Evolutionary conservation across 1,139 yeast genomes (phyloP).

Genomic region (Pichia sp.): DNA sequence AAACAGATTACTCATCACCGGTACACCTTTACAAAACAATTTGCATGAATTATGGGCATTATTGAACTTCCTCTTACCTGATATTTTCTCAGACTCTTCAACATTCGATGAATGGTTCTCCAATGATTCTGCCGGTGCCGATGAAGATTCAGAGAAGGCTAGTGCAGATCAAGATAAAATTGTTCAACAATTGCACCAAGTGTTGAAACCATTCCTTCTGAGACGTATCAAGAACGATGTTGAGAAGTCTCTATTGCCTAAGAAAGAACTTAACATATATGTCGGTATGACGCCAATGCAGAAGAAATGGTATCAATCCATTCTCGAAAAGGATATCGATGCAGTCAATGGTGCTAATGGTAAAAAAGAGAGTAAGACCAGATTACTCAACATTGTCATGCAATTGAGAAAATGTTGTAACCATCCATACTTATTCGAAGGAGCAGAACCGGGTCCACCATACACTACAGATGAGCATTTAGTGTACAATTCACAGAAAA

Average conservation of each 20-base stretch:
- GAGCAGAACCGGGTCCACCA: slow-evolving; percentile 87
- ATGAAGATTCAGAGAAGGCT: slow-evolving; percentile 22
- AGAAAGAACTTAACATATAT: slow-evolving; percentile 65
- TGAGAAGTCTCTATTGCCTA: slow-evolving; percentile 69
- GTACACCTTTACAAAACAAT: slow-evolving; percentile 77
- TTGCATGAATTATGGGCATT: slow-evolving; percentile 78
- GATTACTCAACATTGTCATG: slow-evolving; percentile 74
- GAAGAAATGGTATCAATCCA: slow-evolving; percentile 64
- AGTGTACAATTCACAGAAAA: slow-evolving; percentile 63
- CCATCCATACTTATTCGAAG: slow-evolving; percentile 77
- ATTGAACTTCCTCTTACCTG: slow-evolving; percentile 67
- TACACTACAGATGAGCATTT: slow-evolving; percentile 78
- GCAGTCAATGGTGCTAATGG: slow-evolving; percentile 79
- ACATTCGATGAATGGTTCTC: slow-evolving; percentile 70
- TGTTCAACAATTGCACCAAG: slow-evolving; percentile 84
- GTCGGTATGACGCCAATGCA: slow-evolving; percentile 76
- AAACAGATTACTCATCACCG: slow-evolving; percentile 66
- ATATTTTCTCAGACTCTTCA: slow-evolving; percentile 67
- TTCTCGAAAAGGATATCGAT: slow-evolving; percentile 72
- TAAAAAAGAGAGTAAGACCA: slow-evolving; percentile 66
- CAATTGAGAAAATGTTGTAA: slow-evolving; percentile 79
- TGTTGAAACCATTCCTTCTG: slow-evolving; percentile 66
- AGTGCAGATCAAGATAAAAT: slow-evolving; percentile 23
- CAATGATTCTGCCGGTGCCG: slow-evolving; percentile 28
- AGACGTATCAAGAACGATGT: slow-evolving; percentile 76